Evolutionary conservation across 176 grass and related monocot genomes (phyloP).

Genomic region (Carex pumila): DNA sequence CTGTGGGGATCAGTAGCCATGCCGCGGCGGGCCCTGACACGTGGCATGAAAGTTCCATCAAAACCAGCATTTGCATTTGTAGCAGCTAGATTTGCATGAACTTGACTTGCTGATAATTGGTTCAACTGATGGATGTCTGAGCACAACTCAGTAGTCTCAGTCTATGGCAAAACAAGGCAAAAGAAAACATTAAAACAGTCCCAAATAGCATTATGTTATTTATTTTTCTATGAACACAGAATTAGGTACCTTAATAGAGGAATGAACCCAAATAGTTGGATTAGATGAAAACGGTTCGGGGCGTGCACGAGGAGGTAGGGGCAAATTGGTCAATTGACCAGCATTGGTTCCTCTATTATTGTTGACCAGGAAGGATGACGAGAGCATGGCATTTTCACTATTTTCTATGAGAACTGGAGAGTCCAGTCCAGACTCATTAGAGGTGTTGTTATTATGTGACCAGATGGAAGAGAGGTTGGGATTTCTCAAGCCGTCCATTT

Average conservation of each 20-base stretch:
- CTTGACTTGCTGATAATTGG: slow-evolving; percentile 29
- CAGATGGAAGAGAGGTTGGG: background rate
- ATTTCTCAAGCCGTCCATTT: background rate
- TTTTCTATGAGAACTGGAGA: background rate
- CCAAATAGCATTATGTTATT: background rate
- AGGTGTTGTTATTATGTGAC: background rate
- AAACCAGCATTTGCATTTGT: background rate
- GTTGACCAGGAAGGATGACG: background rate
- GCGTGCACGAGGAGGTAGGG: background rate
- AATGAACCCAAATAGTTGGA: background rate
- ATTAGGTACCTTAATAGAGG: background rate
- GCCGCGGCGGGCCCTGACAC: slow-evolving; percentile 49
- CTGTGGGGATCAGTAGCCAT: slow-evolving; percentile 84
- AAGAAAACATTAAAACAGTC: background rate
- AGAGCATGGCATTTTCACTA: background rate
- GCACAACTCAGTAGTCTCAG: background rate
- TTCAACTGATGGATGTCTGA: background rate
- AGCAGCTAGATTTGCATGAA: slow-evolving; percentile 18
- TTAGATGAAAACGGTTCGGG: background rate
- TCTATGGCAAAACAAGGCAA: background rate
- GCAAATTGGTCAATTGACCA: background rate
- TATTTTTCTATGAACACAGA: background rate
- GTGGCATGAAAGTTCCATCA: slow-evolving; percentile 26
- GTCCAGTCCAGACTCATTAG: background rate
- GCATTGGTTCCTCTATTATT: background rate